Evolutionary conservation across 208 protist species (phyloP), one percentile per base, ranked within the genome.

Genomic region (Acanthamoeba sp.): DNA sequence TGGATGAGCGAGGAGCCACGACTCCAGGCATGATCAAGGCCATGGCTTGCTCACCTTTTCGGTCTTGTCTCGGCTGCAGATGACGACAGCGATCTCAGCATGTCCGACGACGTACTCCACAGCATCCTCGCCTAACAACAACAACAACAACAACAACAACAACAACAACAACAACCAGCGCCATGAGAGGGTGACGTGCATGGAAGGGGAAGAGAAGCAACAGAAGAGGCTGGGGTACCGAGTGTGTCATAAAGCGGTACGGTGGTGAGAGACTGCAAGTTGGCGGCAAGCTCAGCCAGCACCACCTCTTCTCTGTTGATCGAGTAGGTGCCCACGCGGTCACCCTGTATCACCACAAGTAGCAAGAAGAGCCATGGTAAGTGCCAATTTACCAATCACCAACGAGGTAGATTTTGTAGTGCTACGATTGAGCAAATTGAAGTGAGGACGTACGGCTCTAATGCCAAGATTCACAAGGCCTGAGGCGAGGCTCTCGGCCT

Each of bases 181-280:
- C 42, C 6, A 48, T 3, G 6, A 18, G 62, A 5, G 62, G 3
- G 16, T 34, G 14, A 76, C 36, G 4, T 4, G 29, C 14, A 40
- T 34, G 24, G 1, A 42, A 40, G 36, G 5, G 36, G 24, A 10
- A 40, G 9, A 76, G 16, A 34, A 48, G 16, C 22, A 82, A 88
- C 18, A 88, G 45, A 36, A 40, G 45, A 18, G 20, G 64, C 6
- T 16, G 82, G 24, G 10, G 9, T 73, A 80, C 97, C 97, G 12
- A 98, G 84, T 22, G 97, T 97, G 45, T 96, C 96, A 73, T 97
- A 97, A 38, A 97, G 94, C 22, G 96, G 87, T 42, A 97, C 96
- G 52, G 52, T 84, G 24, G 82, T 69, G 22, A 96, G 45, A 66
- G 90, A 78, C 29, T 96, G 80, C 34, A 94, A 59, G 40, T 93